Evolutionary conservation across 2,329 filamentous ascomycete species (phyloP).

Genomic region (Tolypocladium cylindrosporum): DNA sequence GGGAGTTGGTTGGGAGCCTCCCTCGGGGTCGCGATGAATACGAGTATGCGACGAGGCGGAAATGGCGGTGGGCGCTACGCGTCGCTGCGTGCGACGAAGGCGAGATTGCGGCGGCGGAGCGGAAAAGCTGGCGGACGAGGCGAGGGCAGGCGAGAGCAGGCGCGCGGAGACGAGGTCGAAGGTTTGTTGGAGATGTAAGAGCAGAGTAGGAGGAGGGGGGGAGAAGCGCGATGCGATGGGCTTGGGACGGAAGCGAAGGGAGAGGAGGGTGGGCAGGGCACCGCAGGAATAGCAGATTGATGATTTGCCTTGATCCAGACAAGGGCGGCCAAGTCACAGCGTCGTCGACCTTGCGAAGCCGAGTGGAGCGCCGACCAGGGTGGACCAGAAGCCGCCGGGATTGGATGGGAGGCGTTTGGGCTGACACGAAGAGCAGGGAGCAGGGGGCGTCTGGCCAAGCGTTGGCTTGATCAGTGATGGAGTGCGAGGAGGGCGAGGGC

Average conservation of each 20-base stretch:
- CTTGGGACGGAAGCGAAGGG: slow-evolving; percentile 4
- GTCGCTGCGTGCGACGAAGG: background rate
- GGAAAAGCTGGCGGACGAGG: background rate
- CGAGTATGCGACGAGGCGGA: background rate
- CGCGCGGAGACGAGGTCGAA: background rate
- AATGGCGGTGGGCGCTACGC: background rate
- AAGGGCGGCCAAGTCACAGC: slow-evolving; percentile 9
- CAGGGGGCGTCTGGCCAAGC: slow-evolving; percentile 1
- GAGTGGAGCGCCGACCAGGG: slow-evolving; percentile 11
- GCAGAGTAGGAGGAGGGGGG: slow-evolving; percentile 7
- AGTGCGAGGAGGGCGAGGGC: too few relatives aligned
- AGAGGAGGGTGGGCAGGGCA: slow-evolving; percentile 4
- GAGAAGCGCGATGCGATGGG: background rate
- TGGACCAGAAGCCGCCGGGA: slow-evolving; percentile 2
- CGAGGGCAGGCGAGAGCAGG: background rate
- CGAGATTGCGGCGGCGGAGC: background rate
- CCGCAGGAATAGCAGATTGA: slow-evolving; percentile 3
- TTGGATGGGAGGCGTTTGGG: slow-evolving; percentile 4
- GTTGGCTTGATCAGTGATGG: slow-evolving; percentile 2
- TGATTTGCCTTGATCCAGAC: slow-evolving; percentile 8
- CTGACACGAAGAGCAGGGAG: slow-evolving; percentile 2
- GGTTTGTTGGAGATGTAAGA: background rate
- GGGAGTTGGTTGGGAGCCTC: background rate
- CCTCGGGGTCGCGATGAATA: background rate
- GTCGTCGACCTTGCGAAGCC: slow-evolving; percentile 7